Conservation (phyloP, 83 land plant species). For the Thuja plicata region DNA sequence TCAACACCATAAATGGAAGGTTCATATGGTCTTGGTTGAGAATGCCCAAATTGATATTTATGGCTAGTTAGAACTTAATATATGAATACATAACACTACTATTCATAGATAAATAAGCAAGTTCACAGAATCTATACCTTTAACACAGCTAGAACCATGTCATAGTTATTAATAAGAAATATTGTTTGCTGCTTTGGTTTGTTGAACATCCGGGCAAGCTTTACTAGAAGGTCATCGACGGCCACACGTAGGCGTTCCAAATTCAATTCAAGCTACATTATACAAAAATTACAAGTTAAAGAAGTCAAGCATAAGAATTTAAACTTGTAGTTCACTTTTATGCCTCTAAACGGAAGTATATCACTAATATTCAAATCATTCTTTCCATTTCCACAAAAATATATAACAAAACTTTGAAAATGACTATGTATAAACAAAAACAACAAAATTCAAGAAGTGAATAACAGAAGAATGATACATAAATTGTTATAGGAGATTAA, state of each 20-base stretch:
- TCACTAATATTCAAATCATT: background rate
- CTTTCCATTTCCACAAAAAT: background rate
- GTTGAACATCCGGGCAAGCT: constrained; percentile 76
- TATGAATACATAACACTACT: background rate
- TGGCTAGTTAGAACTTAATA: background rate
- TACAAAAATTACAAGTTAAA: background rate
- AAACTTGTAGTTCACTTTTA: background rate
- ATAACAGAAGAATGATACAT: background rate
- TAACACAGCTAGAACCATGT: constrained; percentile 89
- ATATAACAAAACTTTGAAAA: background rate
- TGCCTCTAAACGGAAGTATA: background rate
- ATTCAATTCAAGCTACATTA: constrained; percentile 87
- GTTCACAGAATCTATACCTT: constrained; percentile 52
- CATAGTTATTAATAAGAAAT: constrained; percentile 98
- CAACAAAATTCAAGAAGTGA: background rate
- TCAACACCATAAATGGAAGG: background rate
- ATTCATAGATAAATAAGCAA: background rate
- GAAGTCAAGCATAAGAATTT: background rate
- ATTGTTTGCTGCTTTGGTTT: constrained; percentile 86
- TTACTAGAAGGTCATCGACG: constrained; percentile 86
- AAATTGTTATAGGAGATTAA: background rate
- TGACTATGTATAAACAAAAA: background rate
- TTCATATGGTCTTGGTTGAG: background rate
- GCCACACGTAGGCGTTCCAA: constrained; percentile 94
- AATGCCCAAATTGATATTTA: background rate